These are phyloP conservation scores for Rubroboletus pulcherrimus DNA, from an alignment of 768 basidiomycete species.

Conservation along the genomic window DNA sequence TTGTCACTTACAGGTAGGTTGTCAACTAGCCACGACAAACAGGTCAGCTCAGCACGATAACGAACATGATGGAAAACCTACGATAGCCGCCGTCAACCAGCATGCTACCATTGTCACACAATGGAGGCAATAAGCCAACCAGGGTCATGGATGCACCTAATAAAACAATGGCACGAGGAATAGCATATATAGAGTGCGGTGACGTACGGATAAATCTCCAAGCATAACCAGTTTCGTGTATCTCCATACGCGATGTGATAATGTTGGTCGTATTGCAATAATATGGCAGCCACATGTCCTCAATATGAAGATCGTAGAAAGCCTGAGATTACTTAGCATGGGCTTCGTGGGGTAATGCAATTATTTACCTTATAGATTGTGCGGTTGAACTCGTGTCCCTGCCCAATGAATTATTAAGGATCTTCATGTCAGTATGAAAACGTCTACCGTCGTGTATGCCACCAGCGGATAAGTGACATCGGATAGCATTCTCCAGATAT, in stretches of 20 bases:
- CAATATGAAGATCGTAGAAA: conserved; percentile 91
- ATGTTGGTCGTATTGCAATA: conserved; percentile 99
- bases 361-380: conserved; percentile 78
- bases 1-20: conserved; percentile 70
- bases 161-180: conserved; percentile 5
- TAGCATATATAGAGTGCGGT: not conserved
- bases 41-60: conserved; percentile 10
- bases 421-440: conserved; percentile 1
- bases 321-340: conserved; percentile 43
- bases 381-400: conserved; percentile 96
- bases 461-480: conserved; percentile 84
- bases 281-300: conserved; percentile 98
- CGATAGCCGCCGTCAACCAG: conserved; percentile 88
- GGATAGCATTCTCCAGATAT: conserved; percentile 89
- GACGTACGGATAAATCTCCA: conserved; percentile 85
- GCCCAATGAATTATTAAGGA: conserved; percentile 3
- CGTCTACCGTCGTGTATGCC: conserved; percentile 66
- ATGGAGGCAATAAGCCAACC: conserved; percentile 89
- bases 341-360: not conserved
- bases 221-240: conserved; percentile 97
- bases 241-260: conserved; percentile 92
- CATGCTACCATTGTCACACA: conserved; percentile 92
- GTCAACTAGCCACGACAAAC: conserved; percentile 52
- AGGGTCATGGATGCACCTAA: conserved; percentile 95
- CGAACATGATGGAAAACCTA: conserved; percentile 36